Conservation (phyloP, 805 yeast genomes). For the Candida schatavii region DNA sequence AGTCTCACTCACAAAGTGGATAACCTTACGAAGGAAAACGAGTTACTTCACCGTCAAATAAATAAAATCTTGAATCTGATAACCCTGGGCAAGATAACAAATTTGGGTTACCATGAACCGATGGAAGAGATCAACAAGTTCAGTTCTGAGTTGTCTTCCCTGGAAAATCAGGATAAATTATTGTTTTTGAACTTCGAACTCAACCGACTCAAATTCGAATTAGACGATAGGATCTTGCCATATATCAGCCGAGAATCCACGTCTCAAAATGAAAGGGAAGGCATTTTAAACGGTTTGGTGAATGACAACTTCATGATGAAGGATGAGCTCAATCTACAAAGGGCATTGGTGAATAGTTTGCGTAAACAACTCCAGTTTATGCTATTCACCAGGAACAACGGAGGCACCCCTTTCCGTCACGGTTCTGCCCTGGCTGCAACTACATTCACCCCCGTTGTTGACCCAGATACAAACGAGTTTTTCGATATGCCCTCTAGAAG, state of each 20-base stretch:
- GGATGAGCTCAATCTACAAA: constrained; percentile 47
- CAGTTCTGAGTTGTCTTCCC: constrained; percentile 12
- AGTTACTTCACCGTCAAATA: constrained; percentile 40
- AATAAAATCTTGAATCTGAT: constrained; percentile 45
- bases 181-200: constrained; percentile 38
- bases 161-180: constrained; percentile 27
- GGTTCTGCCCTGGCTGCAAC: neutral
- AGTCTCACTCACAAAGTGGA: constrained; percentile 23
- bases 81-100: constrained; percentile 48
- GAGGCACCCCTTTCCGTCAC: neutral
- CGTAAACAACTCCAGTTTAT: constrained; percentile 52
- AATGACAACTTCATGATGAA: constrained; percentile 39
- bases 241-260: constrained; percentile 23
- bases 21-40: constrained; percentile 33
- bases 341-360: constrained; percentile 42
- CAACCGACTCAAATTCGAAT: constrained; percentile 41
- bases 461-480: constrained; percentile 14
- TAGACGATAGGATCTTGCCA: constrained; percentile 38
- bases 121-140: constrained; percentile 43
- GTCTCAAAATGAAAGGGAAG: constrained; percentile 24
- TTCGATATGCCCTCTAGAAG: constrained; percentile 25
- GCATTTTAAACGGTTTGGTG: constrained; percentile 28
- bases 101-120: constrained; percentile 46
- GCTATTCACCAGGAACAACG: constrained; percentile 36
- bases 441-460: neutral